Conservation (phyloP, 2,329 filamentous ascomycete species). For the Lachnellula willkommii region DNA sequence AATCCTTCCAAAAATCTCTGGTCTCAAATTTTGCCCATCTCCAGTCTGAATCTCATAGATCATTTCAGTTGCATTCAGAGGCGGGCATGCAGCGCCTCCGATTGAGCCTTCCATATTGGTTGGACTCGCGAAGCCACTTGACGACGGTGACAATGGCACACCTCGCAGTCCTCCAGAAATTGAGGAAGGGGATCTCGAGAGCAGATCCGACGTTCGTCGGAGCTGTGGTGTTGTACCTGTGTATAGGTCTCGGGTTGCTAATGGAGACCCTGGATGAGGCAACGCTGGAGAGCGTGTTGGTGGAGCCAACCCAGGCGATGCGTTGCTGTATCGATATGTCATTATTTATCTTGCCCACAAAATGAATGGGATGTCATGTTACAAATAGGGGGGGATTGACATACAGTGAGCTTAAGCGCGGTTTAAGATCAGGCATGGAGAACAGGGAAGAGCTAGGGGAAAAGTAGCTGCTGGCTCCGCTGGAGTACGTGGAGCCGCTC, state of each 20-base stretch:
- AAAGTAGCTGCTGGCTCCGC: conserved; percentile 27
- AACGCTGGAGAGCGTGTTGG: conserved; percentile 29
- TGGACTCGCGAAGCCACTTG: conserved; percentile 31
- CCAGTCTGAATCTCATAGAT: conserved; percentile 44
- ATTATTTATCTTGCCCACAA: conserved; percentile 26
- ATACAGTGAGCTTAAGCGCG: conserved; percentile 30
- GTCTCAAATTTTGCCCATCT: conserved; percentile 47
- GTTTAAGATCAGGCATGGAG: conserved; percentile 33
- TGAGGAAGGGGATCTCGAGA: conserved; percentile 29
- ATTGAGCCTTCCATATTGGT: conserved; percentile 30
- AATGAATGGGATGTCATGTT: conserved; percentile 14
- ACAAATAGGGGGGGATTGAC: conserved; percentile 18
- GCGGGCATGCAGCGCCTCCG: conserved; percentile 27
- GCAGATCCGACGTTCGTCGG: conserved; percentile 27
- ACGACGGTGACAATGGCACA: conserved; percentile 31
- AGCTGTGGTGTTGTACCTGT: conserved; percentile 27
- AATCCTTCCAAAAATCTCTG: conserved; percentile 61
- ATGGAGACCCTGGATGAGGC: conserved; percentile 29
- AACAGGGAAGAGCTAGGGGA: conserved; percentile 25
- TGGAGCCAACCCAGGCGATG: conserved; percentile 30
- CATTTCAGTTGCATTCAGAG: conserved; percentile 35
- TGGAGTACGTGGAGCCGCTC: conserved; percentile 29
- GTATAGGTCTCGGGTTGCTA: conserved; percentile 31
- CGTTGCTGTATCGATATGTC: conserved; percentile 25
- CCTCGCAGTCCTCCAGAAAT: conserved; percentile 24